phyloP scores from a whole-genome alignment of 192 early-diverging fungal species.

The Backusella australiensis region DNA sequence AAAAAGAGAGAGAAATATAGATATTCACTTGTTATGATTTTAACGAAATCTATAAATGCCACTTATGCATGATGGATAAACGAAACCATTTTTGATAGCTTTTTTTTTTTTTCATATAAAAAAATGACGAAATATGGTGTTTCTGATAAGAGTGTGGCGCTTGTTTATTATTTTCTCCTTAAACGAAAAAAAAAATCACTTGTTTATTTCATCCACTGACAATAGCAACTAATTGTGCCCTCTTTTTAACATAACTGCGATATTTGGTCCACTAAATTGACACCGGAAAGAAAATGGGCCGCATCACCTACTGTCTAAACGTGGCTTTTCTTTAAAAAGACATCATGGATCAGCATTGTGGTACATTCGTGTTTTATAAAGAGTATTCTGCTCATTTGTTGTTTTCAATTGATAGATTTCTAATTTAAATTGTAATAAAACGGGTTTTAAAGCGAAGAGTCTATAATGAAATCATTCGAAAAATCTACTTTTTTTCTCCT shows the following conservation, averaged over 20 bases:
- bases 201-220: conserved; percentile 13
- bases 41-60: neutral
- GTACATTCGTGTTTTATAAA: conserved; percentile 29
- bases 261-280: conserved; percentile 11
- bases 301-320: conserved; percentile 13
- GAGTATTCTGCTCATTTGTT: neutral
- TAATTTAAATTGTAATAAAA: conserved; percentile 17
- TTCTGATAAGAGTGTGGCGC: neutral
- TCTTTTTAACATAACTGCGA: conserved; percentile 20
- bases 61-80: neutral
- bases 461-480: neutral
- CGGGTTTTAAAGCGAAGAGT: neutral
- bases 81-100: neutral
- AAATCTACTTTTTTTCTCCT: too few species aligned
- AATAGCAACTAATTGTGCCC: conserved; percentile 19
- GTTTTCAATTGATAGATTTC: conserved; percentile 1
- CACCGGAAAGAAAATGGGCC: conserved; percentile 8
- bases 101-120: neutral
- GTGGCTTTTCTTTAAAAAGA: neutral
- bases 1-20: neutral
- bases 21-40: neutral
- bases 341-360: neutral
- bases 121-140: neutral
- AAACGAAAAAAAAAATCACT: neutral
- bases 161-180: neutral